phyloP scores from a whole-genome alignment of 2,329 filamentous ascomycete genomes.

The Westerdykella ornata region DNA sequence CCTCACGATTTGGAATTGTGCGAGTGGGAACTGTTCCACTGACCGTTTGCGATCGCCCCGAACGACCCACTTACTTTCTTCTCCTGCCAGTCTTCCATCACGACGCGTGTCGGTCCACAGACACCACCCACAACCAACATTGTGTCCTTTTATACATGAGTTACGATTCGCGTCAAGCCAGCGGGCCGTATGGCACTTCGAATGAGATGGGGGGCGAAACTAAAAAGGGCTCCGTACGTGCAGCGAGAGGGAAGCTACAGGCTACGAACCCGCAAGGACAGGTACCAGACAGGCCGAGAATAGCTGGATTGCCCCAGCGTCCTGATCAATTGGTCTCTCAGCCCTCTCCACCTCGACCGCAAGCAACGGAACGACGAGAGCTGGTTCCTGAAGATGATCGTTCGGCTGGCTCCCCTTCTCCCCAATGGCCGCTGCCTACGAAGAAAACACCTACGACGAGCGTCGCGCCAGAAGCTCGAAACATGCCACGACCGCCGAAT shows the following conservation, averaged over 20 bases:
- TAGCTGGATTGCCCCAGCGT: constrained; percentile 31
- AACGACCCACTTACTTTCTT: constrained; percentile 4
- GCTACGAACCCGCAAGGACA: constrained; percentile 24
- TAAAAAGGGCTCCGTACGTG: constrained; percentile 33
- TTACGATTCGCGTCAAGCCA: constrained; percentile 31
- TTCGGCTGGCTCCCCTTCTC: constrained; percentile 28
- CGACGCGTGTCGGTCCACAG: constrained; percentile 30
- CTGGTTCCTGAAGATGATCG: constrained; percentile 5
- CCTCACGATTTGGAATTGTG: constrained; percentile 15
- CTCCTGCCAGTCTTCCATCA: constrained; percentile 5
- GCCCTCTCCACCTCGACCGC: constrained; percentile 11
- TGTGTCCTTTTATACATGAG: constrained; percentile 30
- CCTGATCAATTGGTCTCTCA: constrained; percentile 31
- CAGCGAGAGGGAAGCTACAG: constrained; percentile 32
- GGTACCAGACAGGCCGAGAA: constrained; percentile 27
- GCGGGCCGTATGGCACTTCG: constrained; percentile 26
- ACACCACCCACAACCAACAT: constrained; percentile 28
- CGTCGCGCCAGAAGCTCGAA: constrained; percentile 12
- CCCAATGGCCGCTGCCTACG: constrained; percentile 45
- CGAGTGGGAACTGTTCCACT: constrained; percentile 1
- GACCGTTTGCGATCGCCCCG: constrained; percentile 1
- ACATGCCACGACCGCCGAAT: constrained; percentile 22
- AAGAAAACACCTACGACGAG: constrained; percentile 5
- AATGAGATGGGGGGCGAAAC: constrained; percentile 17
- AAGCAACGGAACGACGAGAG: constrained; percentile 11